Evolutionary conservation across 2,329 filamentous ascomycete species (phyloP), one percentile per base, ranked within the genome.

Genomic region (Pseudocercospora eumusae): DNA sequence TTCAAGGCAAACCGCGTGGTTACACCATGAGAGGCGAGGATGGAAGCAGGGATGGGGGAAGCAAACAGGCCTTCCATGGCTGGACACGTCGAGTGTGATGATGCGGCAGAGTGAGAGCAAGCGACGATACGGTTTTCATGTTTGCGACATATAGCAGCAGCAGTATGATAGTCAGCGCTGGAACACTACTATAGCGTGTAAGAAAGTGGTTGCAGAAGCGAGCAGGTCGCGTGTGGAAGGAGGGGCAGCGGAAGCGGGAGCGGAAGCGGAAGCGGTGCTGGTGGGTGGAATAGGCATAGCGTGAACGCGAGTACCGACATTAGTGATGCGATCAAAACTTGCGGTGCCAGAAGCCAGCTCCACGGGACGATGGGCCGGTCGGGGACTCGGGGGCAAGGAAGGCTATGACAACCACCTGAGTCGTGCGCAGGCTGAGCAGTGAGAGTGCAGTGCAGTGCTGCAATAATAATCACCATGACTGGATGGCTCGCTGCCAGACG

Each of bases 41-140:
- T 53, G 45, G 44, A 11, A 28, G 18, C 44, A 45, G 33, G 52
- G 25, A 23, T 49, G 21, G 23, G 21, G 59, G 31, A 13, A 58
- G 56, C 60, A 62, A 57, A 62, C 60, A 56, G 57, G 60, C 56
- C 28, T 54, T 45, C 20, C 59, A 27, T 53, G 60, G 60, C 25
- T 36, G 55, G 27, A 23, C 20, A 25, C 50, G 52, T 36, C 52
- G 52, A 54, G 28, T 54, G 40, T 40, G 28, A 33, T n/a, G n/a
- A 44, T 23, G 45, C 45, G n/a, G 36, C 54, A 44, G 33, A 47
- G 20, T 31, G 9, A 25, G 36, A 44, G 18, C n/a, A n/a, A 28
- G 36, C 50, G 57, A 36, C 57, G 57, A 31, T 52, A 49, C 31
- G 57, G 23, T 47, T 33, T 54, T 25, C 52, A 54, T 36, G 52